phyloP scores from a whole-genome alignment of 495 filamentous ascomycete genomes.

The Podospora pseudocomata region DNA sequence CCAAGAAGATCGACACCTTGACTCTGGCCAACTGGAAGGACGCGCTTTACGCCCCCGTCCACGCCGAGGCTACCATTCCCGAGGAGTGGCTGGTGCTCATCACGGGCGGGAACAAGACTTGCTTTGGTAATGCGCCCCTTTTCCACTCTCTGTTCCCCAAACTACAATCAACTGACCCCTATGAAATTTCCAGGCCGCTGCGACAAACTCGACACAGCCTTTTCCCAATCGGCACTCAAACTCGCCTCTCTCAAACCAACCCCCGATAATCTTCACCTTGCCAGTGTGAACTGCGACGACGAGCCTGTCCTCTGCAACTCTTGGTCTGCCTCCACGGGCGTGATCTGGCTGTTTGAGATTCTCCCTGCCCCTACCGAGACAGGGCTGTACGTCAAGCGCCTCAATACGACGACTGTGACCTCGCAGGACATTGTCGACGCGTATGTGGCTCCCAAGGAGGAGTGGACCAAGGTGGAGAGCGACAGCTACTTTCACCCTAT shows the following conservation, averaged over 20 bases:
- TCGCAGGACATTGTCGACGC: constrained; percentile 60
- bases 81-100: constrained; percentile 80
- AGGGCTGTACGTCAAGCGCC: constrained; percentile 56
- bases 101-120: constrained; percentile 84
- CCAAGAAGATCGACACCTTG: constrained; percentile 55
- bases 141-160: neutral
- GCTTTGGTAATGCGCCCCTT: constrained; percentile 54
- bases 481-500: constrained; percentile 79
- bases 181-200: constrained; percentile 39
- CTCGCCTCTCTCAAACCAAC: constrained; percentile 52
- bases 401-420: constrained; percentile 65
- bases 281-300: constrained; percentile 71
- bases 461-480: constrained; percentile 41
- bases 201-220: constrained; percentile 43
- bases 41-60: constrained; percentile 59
- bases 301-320: constrained; percentile 75
- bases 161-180: neutral
- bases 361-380: constrained; percentile 51
- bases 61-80: constrained; percentile 49
- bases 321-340: constrained; percentile 70
- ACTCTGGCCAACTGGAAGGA: constrained; percentile 70
- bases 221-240: constrained; percentile 61
- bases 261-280: constrained; percentile 66
- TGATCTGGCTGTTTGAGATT: constrained; percentile 69
- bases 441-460: constrained; percentile 58